Conservation (phyloP, 805 yeast species). For the Wickerhamiella vanderwaltii region DNA sequence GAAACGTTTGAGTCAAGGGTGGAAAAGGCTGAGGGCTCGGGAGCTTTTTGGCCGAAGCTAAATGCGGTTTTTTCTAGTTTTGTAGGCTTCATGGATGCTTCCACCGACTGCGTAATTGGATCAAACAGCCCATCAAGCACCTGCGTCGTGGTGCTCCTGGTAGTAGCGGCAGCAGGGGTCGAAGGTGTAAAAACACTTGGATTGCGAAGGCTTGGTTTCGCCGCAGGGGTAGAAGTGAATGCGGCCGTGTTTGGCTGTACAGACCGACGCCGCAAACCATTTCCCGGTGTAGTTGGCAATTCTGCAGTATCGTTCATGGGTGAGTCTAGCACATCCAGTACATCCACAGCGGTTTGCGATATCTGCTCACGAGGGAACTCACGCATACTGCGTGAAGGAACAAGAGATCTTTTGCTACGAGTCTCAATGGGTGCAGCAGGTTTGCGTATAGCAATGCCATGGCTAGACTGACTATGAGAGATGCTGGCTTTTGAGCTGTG, state of each 20-base stretch:
- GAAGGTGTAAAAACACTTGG: too few relatives aligned
- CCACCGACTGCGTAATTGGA: too few relatives aligned
- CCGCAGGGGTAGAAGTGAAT: background rate
- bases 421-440: constrained; percentile 6
- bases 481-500: constrained; percentile 5
- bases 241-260: background rate
- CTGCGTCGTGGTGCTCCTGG: too few relatives aligned
- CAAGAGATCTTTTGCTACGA: background rate
- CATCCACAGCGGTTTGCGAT: constrained; percentile 1
- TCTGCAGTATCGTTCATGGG: too few relatives aligned
- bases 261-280: constrained; percentile 2
- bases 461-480: background rate
- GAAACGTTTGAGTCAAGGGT: too few relatives aligned
- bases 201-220: too few relatives aligned
- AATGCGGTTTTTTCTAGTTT: too few relatives aligned
- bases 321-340: constrained; percentile 1
- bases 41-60: too few relatives aligned
- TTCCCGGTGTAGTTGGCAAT: background rate
- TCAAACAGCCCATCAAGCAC: too few relatives aligned
- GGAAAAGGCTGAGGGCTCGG: too few relatives aligned
- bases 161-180: too few relatives aligned
- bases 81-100: too few relatives aligned
- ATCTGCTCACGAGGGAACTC: background rate
- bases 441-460: constrained; percentile 2
- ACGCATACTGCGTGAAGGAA: background rate